Base-by-base conservation (phyloP, 306 rosid species). In the Myrica gale region DNA sequence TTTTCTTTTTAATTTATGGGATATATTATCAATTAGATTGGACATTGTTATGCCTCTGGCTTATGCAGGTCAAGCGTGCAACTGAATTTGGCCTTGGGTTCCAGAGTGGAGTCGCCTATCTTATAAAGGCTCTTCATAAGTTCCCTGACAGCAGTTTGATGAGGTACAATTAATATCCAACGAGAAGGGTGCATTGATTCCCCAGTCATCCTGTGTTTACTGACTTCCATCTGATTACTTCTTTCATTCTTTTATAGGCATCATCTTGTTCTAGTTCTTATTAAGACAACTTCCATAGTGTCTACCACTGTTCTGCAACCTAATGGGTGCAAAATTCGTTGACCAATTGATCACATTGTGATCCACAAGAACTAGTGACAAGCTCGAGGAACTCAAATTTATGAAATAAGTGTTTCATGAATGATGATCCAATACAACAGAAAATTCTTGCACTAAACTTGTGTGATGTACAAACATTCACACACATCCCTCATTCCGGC, bases 41-140 rank as follows among this genome's bases (percentile, higher is more conserved):
- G 73, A 73, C 50, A 12, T 68, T 70, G n/a, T 7, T 62, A 32
- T 52, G 72, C 56, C 53, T 73, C 32, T 65, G 78, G 78, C 74
- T 76, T 68, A 71, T 82, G 71, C 88, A 93, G 98, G 75, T 91
- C 54, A 90, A 89, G 81, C 82, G 83, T 81, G 89, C 78, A 78
- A 81, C 90, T 52, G 88, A 82, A 61, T 39, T 32, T 73, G 62
- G 68, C 82, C 88, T 91, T 79, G 95, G 88, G 78, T 43, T 88
- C 79, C 86, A 81, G 58, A 89, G 85, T 79, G 98, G 95, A 80
- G 82, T 90, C 61, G 79, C 84, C 74, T 85, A 91, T 84, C 91
- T 91, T 78, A 89, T 87, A 81, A 94, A 89, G 79, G 86, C 86
- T 76, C 83, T 94, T 74, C 98, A 94, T 88, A 85, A 89, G 92